These are phyloP conservation scores for Aspergillus sp. DNA, from an alignment of 2,329 filamentous ascomycete species.

Conservation along the genomic window DNA sequence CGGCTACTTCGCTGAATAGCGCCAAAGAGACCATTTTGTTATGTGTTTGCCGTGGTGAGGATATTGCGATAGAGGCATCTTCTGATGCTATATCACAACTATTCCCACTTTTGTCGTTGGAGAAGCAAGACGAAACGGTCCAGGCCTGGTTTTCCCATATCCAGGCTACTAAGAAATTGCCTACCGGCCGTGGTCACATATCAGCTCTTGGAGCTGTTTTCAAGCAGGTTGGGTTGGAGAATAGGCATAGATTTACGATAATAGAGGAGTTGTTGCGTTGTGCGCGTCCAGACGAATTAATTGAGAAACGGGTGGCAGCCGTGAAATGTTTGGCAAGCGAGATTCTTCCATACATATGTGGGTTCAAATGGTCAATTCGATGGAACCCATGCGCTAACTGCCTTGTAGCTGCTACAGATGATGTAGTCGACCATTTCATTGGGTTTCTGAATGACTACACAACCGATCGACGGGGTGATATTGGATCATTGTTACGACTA, in stretches of 20 bases:
- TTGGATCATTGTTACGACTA: slow-evolving; percentile 76
- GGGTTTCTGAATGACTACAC: slow-evolving; percentile 73
- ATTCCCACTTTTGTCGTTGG: slow-evolving; percentile 28
- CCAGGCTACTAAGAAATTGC: slow-evolving; percentile 26
- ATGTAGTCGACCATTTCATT: slow-evolving; percentile 23
- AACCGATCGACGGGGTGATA: slow-evolving; percentile 77
- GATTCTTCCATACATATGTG: slow-evolving; percentile 26
- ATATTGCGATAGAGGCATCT: slow-evolving; percentile 33
- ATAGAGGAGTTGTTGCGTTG: slow-evolving; percentile 28
- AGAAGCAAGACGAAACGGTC: slow-evolving; percentile 28
- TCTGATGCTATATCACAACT: slow-evolving; percentile 34
- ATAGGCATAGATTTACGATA: slow-evolving; percentile 20
- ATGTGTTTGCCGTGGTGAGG: slow-evolving; percentile 33
- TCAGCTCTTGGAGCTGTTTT: slow-evolving; percentile 35
- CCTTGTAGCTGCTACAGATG: slow-evolving; percentile 21
- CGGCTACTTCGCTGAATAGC: slow-evolving; percentile 19
- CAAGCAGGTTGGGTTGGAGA: slow-evolving; percentile 20
- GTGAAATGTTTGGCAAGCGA: slow-evolving; percentile 31
- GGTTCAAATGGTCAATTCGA: slow-evolving; percentile 17
- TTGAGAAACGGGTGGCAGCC: slow-evolving; percentile 35
- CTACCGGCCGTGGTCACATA: slow-evolving; percentile 38
- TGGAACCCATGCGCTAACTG: slow-evolving; percentile 11
- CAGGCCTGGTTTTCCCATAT: slow-evolving; percentile 34
- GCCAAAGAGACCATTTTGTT: slow-evolving; percentile 29
- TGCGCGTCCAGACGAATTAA: slow-evolving; percentile 29